These are phyloP conservation scores for Candida hungchunana DNA, from an alignment of 805 yeast species.

Conservation along the genomic window DNA sequence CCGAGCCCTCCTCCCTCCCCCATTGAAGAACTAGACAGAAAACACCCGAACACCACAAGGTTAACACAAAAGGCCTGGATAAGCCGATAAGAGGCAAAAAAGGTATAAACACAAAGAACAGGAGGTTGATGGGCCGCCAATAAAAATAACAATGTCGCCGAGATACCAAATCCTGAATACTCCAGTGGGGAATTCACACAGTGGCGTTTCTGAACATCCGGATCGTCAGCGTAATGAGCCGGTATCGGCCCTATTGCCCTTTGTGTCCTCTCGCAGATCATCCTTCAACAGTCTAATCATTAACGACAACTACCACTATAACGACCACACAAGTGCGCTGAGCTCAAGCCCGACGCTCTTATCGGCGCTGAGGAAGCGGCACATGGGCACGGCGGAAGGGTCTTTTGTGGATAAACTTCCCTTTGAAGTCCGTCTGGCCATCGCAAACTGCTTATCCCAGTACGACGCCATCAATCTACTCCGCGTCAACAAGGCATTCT, in stretches of 20 bases:
- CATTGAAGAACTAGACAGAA: neutral
- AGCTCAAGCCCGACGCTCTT: slow-evolving; percentile 1
- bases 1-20: no score
- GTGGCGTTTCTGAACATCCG: slow-evolving; percentile 6
- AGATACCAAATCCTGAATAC: slow-evolving; percentile 10
- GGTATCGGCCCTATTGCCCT: slow-evolving; percentile 17
- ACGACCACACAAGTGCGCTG: neutral
- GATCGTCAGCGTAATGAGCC: slow-evolving; percentile 1
- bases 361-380: neutral
- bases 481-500: slow-evolving; percentile 29
- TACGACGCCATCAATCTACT: slow-evolving; percentile 34
- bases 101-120: neutral
- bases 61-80: neutral
- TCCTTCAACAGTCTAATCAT: neutral
- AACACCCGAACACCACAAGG: slow-evolving; percentile 3
- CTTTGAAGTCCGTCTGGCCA: slow-evolving; percentile 31
- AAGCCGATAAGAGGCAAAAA: neutral
- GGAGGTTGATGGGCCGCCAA: no score
- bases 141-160: neutral
- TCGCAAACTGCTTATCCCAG: slow-evolving; percentile 35
- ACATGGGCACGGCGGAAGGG: neutral
- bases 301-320: slow-evolving; percentile 1
- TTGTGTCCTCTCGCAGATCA: slow-evolving; percentile 14
- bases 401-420: slow-evolving; percentile 32
- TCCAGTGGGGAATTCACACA: slow-evolving; percentile 18